Evolutionary conservation across 306 rosid species (phyloP), one percentile per base, ranked within the genome.

Genomic region (Rosa chinensis): DNA sequence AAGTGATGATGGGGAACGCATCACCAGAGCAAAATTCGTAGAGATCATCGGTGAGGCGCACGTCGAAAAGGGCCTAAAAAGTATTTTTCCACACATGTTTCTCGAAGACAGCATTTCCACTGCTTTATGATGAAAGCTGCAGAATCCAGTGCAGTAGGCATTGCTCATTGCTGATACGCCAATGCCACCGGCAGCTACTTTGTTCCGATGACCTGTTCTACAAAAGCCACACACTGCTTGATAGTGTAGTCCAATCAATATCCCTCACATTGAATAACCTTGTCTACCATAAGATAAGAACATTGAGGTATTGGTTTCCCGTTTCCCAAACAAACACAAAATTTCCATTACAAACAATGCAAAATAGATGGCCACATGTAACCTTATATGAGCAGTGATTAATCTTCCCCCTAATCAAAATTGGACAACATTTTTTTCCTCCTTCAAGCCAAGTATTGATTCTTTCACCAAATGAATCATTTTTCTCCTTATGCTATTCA

Each of bases 151-250:
- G 42, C 79, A 74, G 78, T 79, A 82, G 58, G 76, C 72, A 73
- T 85, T 87, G 83, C 89, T 81, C 56, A 89, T 81, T 72, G 85
- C 83, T 11, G 88, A 81, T 76, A 84, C 71, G 12, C 64, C 37
- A 83, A 82, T 70, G 70, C 85, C 82, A 70, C 79, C 73, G 72
- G 72, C 53, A 66, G 72, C 79, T 63, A 81, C 56, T 76, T 74
- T 56, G 17, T 66, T 79, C 40, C 5, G 82, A 63, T 14, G 44
- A 85, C 77, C 23, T 64, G 75, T 79, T 87, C 86, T 82, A 45
- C 76, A 83, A 76, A 85, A 78, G 49, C 80, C 76, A 85, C 81
- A 83, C 48, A 23, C 85, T 77, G 78, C 76, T 70, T 74, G 83
- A 76, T 58, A 70, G 70, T 66, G 67, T 35, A 85, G 72, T 66